Evolutionary conservation across 305 asterid genomes (phyloP), one percentile per base, ranked within the genome.

Genomic region (Ilex paraguariensis): DNA sequence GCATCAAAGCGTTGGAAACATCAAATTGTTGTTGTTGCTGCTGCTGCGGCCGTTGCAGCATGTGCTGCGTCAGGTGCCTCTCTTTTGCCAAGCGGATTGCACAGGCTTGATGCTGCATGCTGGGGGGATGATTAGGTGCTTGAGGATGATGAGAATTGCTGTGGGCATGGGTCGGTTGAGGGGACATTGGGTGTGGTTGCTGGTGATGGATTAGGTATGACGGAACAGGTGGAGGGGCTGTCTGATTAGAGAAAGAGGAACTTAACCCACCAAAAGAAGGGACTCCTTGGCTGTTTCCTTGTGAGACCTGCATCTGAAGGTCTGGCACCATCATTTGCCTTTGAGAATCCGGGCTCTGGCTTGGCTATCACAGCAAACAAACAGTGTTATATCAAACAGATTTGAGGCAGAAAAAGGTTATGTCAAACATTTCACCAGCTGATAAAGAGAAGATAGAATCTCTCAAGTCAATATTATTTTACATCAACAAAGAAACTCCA

Each of bases 61-160:
- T 77, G 64, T 70, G 84, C 62, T 81, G 86, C 50, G 73, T 61
- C 57, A 76, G 63, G 65, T 84, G 95, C 79, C 88, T 82, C 72
- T 86, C 95, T 78, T 84, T 90, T 40, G 85, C 95, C 59, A 90
- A 39, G 63, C 79, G 91, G 57, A 79, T 64, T 15, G 92, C 90
- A 73, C 78, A 87, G n/a, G 89, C 90, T 73, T 84, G 97, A 63
- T 81, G 95, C 74, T 82, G 92, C 16, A 81, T 66, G 69, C 55
- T 79, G 69, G 81, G 61, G 61, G 77, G 77, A 54, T 81, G 95
- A 76, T 79, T 90, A 58, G 79, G 57, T 60, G 87, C 94, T 73
- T 76, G 94, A 36, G 88, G 71, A 69, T 78, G 90, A 63, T 70
- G 87, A 33, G 87, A 73, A 70, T 76, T 74, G 31, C 56, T 21